These are phyloP conservation scores for Harringtonia aguacate DNA, from an alignment of 2,329 filamentous ascomycete species.

Conservation along the genomic window DNA sequence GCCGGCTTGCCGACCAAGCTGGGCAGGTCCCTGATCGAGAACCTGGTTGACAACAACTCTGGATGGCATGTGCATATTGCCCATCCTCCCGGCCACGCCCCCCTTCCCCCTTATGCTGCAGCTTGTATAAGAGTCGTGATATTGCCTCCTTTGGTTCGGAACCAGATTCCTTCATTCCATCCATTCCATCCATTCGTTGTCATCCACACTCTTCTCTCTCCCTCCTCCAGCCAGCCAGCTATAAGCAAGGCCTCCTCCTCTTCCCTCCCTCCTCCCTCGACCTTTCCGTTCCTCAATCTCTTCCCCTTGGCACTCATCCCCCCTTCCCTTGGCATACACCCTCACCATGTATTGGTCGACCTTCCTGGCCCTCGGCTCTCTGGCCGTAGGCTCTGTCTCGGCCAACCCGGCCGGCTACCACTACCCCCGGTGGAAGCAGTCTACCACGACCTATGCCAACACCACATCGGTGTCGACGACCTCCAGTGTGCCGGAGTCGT, in stretches of 20 bases:
- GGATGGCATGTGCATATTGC: too few species aligned
- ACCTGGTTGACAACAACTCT: neutral
- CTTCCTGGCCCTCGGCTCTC: conserved; percentile 7
- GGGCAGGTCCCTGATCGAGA: neutral
- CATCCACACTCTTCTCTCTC: neutral
- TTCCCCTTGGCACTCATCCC: neutral
- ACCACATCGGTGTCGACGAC: neutral
- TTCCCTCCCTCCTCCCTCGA: neutral
- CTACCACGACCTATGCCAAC: neutral
- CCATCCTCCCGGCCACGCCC: too few species aligned
- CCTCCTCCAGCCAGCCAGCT: too few species aligned
- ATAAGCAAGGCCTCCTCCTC: neutral
- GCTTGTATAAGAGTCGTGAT: neutral
- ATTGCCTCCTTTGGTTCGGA: neutral
- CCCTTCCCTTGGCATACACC: neutral
- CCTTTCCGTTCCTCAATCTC: neutral
- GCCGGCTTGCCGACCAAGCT: neutral
- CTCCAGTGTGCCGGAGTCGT: too few species aligned
- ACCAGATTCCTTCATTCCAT: neutral
- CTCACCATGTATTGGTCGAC: conserved; percentile 8
- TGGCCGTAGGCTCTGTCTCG: conserved; percentile 1
- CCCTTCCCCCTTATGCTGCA: too few species aligned
- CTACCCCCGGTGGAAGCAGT: conserved; percentile 1
- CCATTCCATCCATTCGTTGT: neutral
- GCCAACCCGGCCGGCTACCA: conserved; percentile 4